Percentiles rank a stretch among this genome's conserved stretches.
phyloP scores from a whole-genome alignment of 176 grass and related monocot genomes.

The Raddia guianensis region DNA sequence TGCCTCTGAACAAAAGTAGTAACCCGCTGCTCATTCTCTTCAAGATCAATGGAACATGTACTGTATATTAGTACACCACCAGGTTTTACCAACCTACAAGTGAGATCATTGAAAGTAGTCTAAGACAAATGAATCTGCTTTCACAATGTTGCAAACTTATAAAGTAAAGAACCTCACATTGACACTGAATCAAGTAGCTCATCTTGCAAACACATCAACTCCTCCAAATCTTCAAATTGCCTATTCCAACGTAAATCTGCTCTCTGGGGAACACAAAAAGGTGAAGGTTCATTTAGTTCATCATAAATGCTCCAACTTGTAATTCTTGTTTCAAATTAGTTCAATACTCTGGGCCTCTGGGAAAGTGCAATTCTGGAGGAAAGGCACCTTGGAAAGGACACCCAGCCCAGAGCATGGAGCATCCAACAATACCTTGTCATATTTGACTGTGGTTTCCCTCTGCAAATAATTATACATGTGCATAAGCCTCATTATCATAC shows the following conservation, averaged over 20 bases:
- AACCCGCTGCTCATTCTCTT: slow-evolving; percentile 82
- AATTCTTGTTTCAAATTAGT: slow-evolving; percentile 16
- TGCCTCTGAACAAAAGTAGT: slow-evolving; percentile 80
- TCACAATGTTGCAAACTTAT: neutral
- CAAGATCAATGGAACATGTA: slow-evolving; percentile 92
- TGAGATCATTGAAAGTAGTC: slow-evolving; percentile 31
- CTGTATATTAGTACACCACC: slow-evolving; percentile 88
- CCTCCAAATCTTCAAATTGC: slow-evolving; percentile 82
- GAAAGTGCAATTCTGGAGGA: slow-evolving; percentile 10
- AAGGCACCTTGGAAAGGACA: slow-evolving; percentile 87
- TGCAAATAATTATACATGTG: slow-evolving; percentile 48
- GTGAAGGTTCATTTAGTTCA: slow-evolving; percentile 11
- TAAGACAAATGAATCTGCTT: slow-evolving; percentile 34
- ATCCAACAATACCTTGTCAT: slow-evolving; percentile 91
- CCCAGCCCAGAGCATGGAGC: slow-evolving; percentile 90
- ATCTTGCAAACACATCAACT: slow-evolving; percentile 75
- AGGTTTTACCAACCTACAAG: slow-evolving; percentile 81
- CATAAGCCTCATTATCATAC: slow-evolving; percentile 24
- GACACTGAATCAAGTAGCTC: slow-evolving; percentile 83
- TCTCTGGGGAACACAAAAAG: slow-evolving; percentile 55
- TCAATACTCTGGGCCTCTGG: slow-evolving; percentile 1
- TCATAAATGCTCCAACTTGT: slow-evolving; percentile 2
- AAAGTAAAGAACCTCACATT: slow-evolving; percentile 50
- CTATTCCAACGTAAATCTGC: slow-evolving; percentile 98
- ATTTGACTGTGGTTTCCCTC: slow-evolving; percentile 51